Conservation (phyloP, 305 asterid species). For the Rubia peregrina region DNA sequence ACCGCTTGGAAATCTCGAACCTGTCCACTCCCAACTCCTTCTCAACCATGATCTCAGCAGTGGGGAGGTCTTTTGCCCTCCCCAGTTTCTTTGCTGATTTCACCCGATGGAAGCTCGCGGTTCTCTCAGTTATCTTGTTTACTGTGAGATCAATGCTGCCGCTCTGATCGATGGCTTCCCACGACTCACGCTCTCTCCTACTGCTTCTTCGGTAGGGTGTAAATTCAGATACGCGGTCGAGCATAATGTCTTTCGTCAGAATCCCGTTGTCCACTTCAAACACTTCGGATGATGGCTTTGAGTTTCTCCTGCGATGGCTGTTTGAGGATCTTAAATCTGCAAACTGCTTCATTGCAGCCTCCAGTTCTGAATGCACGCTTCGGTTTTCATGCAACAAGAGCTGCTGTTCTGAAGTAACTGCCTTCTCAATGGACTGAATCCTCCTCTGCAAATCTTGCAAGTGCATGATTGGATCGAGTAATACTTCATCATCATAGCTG, state of each 20-base stretch:
- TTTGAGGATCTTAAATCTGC: constrained; percentile 59
- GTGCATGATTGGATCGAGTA: constrained; percentile 30
- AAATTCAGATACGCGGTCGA: constrained; percentile 75
- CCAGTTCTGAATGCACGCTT: constrained; percentile 50
- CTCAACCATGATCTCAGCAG: constrained; percentile 30
- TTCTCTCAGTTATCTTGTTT: constrained; percentile 24
- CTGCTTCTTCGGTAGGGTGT: constrained; percentile 49
- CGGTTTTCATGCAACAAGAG: constrained; percentile 50
- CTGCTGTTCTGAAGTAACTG: constrained; percentile 43
- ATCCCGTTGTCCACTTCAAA: constrained; percentile 56
- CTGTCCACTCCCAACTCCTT: constrained; percentile 50
- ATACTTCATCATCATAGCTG: constrained; percentile 10
- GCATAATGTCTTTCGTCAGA: constrained; percentile 83
- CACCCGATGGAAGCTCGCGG: constrained; percentile 27
- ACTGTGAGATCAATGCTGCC: constrained; percentile 27
- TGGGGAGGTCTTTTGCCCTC: constrained; percentile 24
- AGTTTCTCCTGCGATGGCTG: constrained; percentile 39
- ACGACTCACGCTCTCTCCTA: constrained; percentile 50
- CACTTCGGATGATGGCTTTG: constrained; percentile 53
- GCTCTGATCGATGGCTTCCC: constrained; percentile 29
- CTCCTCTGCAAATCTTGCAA: constrained; percentile 49
- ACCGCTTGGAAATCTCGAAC: constrained; percentile 52
- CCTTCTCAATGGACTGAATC: constrained; percentile 50
- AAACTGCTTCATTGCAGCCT: constrained; percentile 54
- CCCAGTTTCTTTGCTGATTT: constrained; percentile 42